These are phyloP conservation scores for Calocybe indica DNA, from an alignment of 768 basidiomycete species.

Conservation along the genomic window DNA sequence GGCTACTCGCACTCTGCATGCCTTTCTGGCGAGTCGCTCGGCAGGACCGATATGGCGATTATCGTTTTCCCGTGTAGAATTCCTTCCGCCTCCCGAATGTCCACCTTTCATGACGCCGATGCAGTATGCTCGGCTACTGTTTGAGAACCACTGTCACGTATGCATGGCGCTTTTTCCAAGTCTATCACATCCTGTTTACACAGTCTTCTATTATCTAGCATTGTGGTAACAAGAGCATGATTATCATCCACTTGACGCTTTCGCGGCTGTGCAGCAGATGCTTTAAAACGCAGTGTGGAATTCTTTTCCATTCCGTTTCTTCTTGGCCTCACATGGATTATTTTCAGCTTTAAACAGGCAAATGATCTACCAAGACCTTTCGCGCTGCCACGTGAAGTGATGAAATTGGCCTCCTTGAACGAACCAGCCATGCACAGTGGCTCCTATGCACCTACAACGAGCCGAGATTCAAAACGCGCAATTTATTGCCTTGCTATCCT, in stretches of 20 bases:
- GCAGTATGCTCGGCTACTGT: slow-evolving; percentile 37
- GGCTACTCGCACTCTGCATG: slow-evolving; percentile 34
- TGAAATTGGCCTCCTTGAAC: slow-evolving; percentile 12
- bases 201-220: too few relatives aligned
- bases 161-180: slow-evolving; percentile 7
- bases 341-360: too few relatives aligned
- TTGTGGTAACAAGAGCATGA: too few relatives aligned
- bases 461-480: slow-evolving; percentile 12
- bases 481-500: slow-evolving; percentile 12
- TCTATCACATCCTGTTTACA: not conserved
- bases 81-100: slow-evolving; percentile 28
- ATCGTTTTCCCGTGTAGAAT: slow-evolving; percentile 28
- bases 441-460: slow-evolving; percentile 14
- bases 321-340: too few relatives aligned
- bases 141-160: slow-evolving; percentile 38
- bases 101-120: slow-evolving; percentile 40
- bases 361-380: slow-evolving; percentile 2
- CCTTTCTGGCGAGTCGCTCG: slow-evolving; percentile 34
- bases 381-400: slow-evolving; percentile 9
- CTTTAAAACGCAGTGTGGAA: too few relatives aligned
- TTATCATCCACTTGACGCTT: too few relatives aligned
- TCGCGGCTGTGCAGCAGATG: too few relatives aligned
- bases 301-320: too few relatives aligned
- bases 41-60: slow-evolving; percentile 35
- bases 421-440: slow-evolving; percentile 13